A percentile compares a stretch with the other conserved stretches of the same genome.
phyloP scores from a whole-genome alignment of 805 yeast genomes.

The Saccharomycopsis fermentans region DNA sequence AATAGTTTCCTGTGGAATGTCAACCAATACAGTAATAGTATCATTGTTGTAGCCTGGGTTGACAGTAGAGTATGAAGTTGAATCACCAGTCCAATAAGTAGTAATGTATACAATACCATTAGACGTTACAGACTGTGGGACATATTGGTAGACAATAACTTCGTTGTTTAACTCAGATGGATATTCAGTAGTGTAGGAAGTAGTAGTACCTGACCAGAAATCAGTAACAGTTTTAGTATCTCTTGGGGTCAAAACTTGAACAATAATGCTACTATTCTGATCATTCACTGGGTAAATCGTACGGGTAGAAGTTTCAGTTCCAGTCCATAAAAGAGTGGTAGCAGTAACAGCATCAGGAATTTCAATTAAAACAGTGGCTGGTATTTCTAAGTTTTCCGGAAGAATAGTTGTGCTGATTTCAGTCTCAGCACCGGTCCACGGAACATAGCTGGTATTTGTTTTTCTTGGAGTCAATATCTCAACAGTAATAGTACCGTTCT shows the following conservation, averaged over 20 bases:
- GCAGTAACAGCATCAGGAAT: too few relatives aligned
- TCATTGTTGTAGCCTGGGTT: constrained; percentile 1
- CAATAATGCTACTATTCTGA: neutral
- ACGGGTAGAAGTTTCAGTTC: neutral
- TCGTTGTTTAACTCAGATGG: too few relatives aligned
- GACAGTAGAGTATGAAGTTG: constrained; percentile 7
- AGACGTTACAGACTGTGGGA: constrained; percentile 1
- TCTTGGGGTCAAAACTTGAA: neutral
- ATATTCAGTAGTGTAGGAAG: too few relatives aligned
- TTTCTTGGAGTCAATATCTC: too few relatives aligned
- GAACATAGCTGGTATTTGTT: neutral
- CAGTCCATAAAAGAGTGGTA: neutral
- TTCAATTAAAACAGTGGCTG: too few relatives aligned
- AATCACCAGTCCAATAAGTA: constrained; percentile 6
- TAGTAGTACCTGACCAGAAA: too few relatives aligned
- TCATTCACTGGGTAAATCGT: constrained; percentile 2
- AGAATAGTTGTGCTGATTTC: neutral
- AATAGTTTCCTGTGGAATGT: neutral
- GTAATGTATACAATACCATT: neutral
- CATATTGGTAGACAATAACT: constrained; percentile 3
- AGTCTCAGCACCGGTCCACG: neutral
- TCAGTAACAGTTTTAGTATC: constrained; percentile 1
- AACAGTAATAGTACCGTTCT: too few relatives aligned
- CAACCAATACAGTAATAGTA: constrained; percentile 7
- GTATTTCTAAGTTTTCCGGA: too few relatives aligned